Evolutionary conservation across 1,284 basidiomycete genomes (phyloP), one percentile per base, ranked within the genome.

Genomic region (Trichosporon coremiiforme): DNA sequence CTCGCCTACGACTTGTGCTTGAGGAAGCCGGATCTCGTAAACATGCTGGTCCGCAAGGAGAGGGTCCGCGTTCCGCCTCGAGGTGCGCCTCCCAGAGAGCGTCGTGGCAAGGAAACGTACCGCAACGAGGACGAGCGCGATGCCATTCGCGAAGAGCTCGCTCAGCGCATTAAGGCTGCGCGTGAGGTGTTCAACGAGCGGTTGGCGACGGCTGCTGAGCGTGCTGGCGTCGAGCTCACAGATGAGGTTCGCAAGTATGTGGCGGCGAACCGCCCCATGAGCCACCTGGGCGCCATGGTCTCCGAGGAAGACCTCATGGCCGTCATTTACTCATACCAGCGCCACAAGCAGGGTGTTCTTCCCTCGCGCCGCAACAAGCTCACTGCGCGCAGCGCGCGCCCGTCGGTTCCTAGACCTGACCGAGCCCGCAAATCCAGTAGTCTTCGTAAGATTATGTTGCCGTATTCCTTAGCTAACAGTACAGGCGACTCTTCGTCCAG

Each of bases 131-230:
- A 62, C 33, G 57, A 62, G 17, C 57, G 57, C 17, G 57, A 62
- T 9, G 57, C 57, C 0, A 72, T 80, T 6, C 72, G 74, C 31
- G 69, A 73, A 9, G 78, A 79, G 67, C 66, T 81, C 8, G 72
- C 73, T 0, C 73, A 77, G 64, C 72, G 76, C 20, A 71, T 76
- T 33, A 71, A 71, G 17, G 68, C 66, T 8, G 70, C 74, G 0
- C 74, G 74, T 35, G 36, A 67, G 36, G 74, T 73, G 13, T 80
- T 78, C 75, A 75, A 78, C 62, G 67, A 72, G 25, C 66, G 74
- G n/a, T 74, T 82, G n/a, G 25, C 63, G 17, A 64, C 71, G 1
- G 72, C 77, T 1, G 73, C 75, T 4, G 66, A 67, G 15, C 64
- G 71, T 17, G 72, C 72, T 3, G 72, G 70, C 3, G 64, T 75